Base-by-base conservation (phyloP, 306 rosid species). In the Clitoria ternatea region DNA sequence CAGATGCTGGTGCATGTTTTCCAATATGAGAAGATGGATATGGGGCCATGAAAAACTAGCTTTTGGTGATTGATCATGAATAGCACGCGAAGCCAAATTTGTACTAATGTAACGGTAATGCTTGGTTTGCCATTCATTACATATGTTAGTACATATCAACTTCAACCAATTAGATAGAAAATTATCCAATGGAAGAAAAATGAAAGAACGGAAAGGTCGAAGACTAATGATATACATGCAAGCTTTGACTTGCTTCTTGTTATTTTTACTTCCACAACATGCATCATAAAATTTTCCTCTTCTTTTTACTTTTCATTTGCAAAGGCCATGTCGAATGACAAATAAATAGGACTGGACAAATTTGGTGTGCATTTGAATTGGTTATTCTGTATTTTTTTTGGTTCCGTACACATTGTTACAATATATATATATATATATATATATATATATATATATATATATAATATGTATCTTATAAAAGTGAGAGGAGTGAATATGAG, bases 21-120 rank as follows among this genome's bases (percentile, higher is more conserved):
- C 6, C 14, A 4, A n/a, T 12, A 37, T 54, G 42, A 23, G 43
- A 39, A 53, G 65, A 54, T 53, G 27, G 29, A 70, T 24, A 36
- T 50, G 62, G 74, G 74, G 26, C 52, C 63, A 52, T 1, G 5
- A n/a, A n/a, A n/a, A 70, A n/a, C 6, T 50, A 66, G 64, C 36
- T 69, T 35, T 69, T 69, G n/a, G 43, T 55, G 42, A 26, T 70
- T 53, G 66, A 67, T 6, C 71, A 27, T 26, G 43, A 69, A 65
- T 65, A 17, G 61, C 61, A 52, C 18, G 74, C 48, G 7, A 35
- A 39, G 52, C 26, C 11, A 1, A 1, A 12, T 42, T 20, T 52
- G 26, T 52, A 33, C 36, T 24, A 33, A 18, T 55, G 33, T 30
- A n/a, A 27, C 61, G n/a, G 26, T 49, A 37, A 55, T 70, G 48